Evolutionary conservation across 106 monocot genomes (phyloP).

Genomic region (Dendrobium nobile): DNA sequence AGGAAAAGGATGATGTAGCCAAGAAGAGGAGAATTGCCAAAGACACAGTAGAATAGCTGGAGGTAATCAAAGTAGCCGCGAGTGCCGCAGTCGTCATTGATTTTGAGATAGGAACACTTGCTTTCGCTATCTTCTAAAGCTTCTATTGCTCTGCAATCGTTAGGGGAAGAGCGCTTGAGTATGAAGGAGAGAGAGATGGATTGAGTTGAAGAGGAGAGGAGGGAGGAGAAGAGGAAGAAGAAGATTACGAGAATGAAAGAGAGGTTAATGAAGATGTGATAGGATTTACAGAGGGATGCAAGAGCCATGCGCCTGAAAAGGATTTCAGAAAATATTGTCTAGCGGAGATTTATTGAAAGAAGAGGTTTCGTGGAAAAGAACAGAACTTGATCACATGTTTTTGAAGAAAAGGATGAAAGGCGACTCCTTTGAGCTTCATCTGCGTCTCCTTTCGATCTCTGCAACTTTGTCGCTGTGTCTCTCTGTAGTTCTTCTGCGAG

Average conservation of each 20-base stretch:
- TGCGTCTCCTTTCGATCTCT: no score
- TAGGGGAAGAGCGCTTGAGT: slow-evolving; percentile 7
- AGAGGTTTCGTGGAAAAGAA: not conserved
- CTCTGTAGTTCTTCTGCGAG: no score
- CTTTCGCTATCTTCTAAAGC: slow-evolving; percentile 13
- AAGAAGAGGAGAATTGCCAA: slow-evolving; percentile 12
- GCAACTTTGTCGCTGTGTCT: no score
- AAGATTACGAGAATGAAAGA: not conserved
- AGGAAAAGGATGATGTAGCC: slow-evolving; percentile 27
- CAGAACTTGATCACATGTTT: not conserved
- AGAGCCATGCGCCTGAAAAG: not conserved
- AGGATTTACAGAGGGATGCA: not conserved
- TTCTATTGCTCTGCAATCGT: slow-evolving; percentile 23
- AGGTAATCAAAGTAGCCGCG: slow-evolving; percentile 42
- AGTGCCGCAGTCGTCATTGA: slow-evolving; percentile 16
- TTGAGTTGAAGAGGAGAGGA: slow-evolving; percentile 22
- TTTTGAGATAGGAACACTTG: slow-evolving; percentile 43
- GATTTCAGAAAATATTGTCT: not conserved
- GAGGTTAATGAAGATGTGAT: not conserved
- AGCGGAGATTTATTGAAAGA: not conserved
- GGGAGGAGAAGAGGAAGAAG: slow-evolving; percentile 18
- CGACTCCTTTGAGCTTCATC: not conserved
- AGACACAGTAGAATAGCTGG: slow-evolving; percentile 33
- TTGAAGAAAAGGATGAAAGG: not conserved
- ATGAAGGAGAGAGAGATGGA: not conserved